Evolutionary conservation across 176 grass and related monocot species (phyloP), one percentile per base, ranked within the genome.

Genomic region (Juncus effusus): DNA sequence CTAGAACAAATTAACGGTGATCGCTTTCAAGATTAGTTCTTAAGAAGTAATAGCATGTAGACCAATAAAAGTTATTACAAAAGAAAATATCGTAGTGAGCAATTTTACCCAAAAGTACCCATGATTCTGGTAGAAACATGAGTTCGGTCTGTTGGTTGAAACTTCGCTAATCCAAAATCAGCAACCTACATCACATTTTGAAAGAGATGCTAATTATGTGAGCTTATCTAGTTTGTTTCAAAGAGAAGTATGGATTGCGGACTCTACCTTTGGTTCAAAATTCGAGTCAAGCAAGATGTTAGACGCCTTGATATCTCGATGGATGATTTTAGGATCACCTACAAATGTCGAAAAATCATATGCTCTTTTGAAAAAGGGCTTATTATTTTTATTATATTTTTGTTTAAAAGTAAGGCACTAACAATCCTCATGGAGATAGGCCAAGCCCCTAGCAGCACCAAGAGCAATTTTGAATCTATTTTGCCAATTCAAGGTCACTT

Each of bases 351-450:
- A 6, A 14, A 14, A 38, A 1, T 13, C 7, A 59, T 2, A 38
- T 5, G 5, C 15, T 35, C 7, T 40, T 40, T 45, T 0, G 16
- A 59, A 47, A 64, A 10, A 68, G 14, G 4, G 9, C 9, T 47
- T 47, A 47, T 47, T 47, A 47, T 47, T 47, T 47, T 6, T 47
- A 9, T 14, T 60, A 10, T 65, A 8, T 5, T 13, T 62, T 76
- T 11, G 55, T 19, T 9, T 60, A 35, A 47, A 3, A 12, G 12
- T 47, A 10, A 1, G 41, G 13, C 73, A 86, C 74, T 82, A 5
- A 86, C 79, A 86, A 28, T 82, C 84, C 6, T 86, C 84, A 14
- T 86, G 79, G 42, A 86, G 79, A 66, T 86, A 82, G 6, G 84
- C 79, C 69, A 82, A 51, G 6, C 84, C 84, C 59, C 72, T 78